Percentiles rank a stretch among this genome's conserved stretches.
Evolutionary conservation across 257 asterid species (phyloP).

Genomic region (Penstemon davidsonii): DNA sequence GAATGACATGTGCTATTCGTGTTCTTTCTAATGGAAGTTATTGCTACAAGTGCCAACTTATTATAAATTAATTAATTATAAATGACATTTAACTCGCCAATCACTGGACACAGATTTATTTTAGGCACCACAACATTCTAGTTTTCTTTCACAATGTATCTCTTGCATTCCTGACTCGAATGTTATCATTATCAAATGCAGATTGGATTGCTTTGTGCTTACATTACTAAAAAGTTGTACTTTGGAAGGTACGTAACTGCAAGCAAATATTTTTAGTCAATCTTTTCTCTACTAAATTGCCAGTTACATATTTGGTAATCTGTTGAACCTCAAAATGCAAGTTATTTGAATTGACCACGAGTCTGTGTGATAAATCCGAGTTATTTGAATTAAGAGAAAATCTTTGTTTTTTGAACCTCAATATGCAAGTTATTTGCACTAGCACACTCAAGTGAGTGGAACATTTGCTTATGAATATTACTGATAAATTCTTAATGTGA

Average conservation of each 20-base stretch:
- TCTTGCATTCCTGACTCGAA: not conserved
- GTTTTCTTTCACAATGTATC: not conserved
- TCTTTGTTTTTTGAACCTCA: no score
- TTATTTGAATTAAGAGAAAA: no score
- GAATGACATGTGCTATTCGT: not conserved
- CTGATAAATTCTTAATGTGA: no score
- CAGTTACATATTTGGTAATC: not conserved
- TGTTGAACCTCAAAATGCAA: not conserved
- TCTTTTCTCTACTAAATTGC: constrained; percentile 6
- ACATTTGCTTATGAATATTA: no score
- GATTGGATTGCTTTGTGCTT: constrained; percentile 78
- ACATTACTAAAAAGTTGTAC: constrained; percentile 48
- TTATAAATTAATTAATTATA: not conserved
- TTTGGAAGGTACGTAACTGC: constrained; percentile 52
- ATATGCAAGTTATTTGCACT: not conserved
- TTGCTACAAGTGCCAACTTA: not conserved
- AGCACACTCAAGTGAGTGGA: not conserved
- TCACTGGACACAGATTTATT: not conserved
- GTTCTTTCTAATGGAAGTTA: not conserved
- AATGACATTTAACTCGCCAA: not conserved
- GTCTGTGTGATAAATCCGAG: not conserved
- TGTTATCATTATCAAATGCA: constrained; percentile 34
- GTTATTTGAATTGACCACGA: not conserved
- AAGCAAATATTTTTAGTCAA: constrained; percentile 12
- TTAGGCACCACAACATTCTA: not conserved